These are phyloP conservation scores for Fusarium sp. DNA, from an alignment of 2,329 filamentous ascomycete genomes.

Conservation along the genomic window DNA sequence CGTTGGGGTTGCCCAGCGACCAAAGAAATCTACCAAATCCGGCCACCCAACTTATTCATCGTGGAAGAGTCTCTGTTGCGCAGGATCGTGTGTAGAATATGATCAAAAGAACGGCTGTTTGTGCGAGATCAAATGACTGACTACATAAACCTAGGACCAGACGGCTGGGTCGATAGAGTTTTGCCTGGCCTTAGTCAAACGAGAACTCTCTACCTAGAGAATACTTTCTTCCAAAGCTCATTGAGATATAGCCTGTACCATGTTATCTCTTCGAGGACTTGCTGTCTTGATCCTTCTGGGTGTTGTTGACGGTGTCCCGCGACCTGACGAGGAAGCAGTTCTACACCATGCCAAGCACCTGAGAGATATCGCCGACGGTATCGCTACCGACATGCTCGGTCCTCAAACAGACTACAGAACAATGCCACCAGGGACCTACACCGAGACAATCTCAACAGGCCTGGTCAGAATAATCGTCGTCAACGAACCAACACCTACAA, in stretches of 20 bases:
- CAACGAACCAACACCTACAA: constrained; percentile 21
- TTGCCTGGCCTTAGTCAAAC: neutral
- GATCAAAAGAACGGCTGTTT: neutral
- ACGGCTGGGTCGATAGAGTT: neutral
- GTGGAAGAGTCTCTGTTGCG: neutral
- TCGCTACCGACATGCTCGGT: neutral
- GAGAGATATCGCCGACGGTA: neutral
- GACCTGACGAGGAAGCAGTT: neutral
- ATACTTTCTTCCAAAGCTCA: neutral
- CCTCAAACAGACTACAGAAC: constrained; percentile 42
- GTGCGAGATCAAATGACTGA: constrained; percentile 11
- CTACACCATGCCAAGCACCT: neutral
- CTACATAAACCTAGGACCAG: constrained; percentile 36
- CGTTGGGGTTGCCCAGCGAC: constrained; percentile 25
- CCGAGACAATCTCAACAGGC: constrained; percentile 29
- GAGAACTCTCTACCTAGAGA: neutral
- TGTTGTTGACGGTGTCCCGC: constrained; percentile 1
- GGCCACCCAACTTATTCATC: neutral
- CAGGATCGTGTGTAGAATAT: constrained; percentile 4
- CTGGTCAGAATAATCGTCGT: constrained; percentile 40
- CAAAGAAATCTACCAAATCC: constrained; percentile 3
- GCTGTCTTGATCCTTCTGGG: neutral
- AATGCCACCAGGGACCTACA: constrained; percentile 46
- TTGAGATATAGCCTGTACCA: neutral
- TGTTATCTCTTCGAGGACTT: constrained; percentile 1